Evolutionary conservation across 140 eudicot genomes (phyloP).

Genomic region (Oenanthe javanica): DNA sequence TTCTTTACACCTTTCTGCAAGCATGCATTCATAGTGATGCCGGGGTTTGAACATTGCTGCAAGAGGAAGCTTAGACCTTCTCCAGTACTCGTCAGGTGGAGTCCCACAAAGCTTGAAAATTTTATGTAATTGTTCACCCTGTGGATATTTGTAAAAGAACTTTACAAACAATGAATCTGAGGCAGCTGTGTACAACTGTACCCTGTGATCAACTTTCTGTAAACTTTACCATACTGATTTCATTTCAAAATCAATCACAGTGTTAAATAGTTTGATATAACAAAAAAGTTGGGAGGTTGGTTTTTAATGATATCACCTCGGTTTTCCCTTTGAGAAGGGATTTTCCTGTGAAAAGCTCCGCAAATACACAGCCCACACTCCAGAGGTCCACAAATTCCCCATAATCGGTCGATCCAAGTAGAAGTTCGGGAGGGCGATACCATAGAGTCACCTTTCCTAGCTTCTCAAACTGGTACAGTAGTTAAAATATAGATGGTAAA

Average conservation of each 20-base stretch:
- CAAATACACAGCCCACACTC: constrained; percentile 92
- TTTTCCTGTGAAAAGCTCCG: constrained; percentile 65
- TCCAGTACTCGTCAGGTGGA: constrained; percentile 76
- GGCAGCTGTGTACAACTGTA: too few relatives aligned
- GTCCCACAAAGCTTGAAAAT: constrained; percentile 79
- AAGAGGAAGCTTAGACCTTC: constrained; percentile 58
- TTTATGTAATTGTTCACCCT: constrained; percentile 93
- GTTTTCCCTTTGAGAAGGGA: constrained; percentile 83
- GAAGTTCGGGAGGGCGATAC: constrained; percentile 96
- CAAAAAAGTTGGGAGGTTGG: not conserved
- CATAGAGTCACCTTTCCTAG: constrained; percentile 93
- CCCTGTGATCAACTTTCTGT: too few relatives aligned
- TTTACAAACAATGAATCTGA: too few relatives aligned
- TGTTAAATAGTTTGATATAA: too few relatives aligned
- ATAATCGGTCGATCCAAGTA: constrained; percentile 68
- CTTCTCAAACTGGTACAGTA: too few relatives aligned
- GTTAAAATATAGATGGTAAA: too few relatives aligned
- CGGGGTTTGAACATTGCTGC: constrained; percentile 75
- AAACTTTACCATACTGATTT: too few relatives aligned
- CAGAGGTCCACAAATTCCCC: constrained; percentile 64
- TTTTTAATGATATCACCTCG: constrained; percentile 41
- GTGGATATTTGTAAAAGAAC: not conserved
- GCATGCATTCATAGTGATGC: constrained; percentile 53
- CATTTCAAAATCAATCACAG: too few relatives aligned
- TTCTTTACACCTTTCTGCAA: constrained; percentile 60